phyloP scores from a whole-genome alignment of 2,329 filamentous ascomycete species.

The Aquanectria penicillioides region DNA sequence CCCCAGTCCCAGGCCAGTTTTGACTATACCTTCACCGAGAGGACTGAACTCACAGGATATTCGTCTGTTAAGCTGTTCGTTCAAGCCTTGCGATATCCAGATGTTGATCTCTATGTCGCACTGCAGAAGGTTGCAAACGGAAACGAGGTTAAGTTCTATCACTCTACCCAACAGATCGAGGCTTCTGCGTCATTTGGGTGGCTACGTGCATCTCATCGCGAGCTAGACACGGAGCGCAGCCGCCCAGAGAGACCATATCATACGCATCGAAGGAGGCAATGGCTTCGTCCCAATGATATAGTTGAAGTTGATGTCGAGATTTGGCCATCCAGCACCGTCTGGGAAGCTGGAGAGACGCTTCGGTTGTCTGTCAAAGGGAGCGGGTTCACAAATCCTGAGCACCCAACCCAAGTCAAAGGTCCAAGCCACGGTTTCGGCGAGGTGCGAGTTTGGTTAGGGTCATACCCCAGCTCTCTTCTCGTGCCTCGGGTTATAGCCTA shows the following conservation, averaged over 20 bases:
- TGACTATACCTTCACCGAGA: not conserved
- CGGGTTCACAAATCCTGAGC: conserved; percentile 2
- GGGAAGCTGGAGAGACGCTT: conserved; percentile 16
- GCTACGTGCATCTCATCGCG: conserved; percentile 6
- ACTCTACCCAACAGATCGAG: not conserved
- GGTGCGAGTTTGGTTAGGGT: conserved; percentile 10
- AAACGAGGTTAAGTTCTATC: not conserved
- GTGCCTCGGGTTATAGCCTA: too few species aligned
- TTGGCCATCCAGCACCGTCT: conserved; percentile 15
- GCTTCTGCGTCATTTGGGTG: not conserved
- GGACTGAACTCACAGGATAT: conserved; percentile 1
- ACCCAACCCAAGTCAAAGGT: conserved; percentile 8
- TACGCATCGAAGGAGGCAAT: not conserved
- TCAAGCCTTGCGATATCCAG: not conserved
- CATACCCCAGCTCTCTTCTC: too few species aligned
- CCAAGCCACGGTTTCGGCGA: conserved; percentile 17
- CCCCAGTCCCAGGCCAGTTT: not conserved
- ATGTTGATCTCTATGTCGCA: conserved; percentile 3
- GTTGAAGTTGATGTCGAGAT: conserved; percentile 18
- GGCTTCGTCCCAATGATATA: conserved; percentile 13
- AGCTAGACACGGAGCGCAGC: not conserved
- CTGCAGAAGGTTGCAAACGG: conserved; percentile 4
- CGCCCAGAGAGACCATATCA: not conserved
- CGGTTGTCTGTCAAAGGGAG: conserved; percentile 12
- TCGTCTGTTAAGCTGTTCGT: conserved; percentile 4